A percentile compares a stretch with the other conserved stretches of the same genome.
These are phyloP conservation scores for Penicillium atrosanguineum DNA, from an alignment of 495 filamentous ascomycete species.

Conservation along the genomic window DNA sequence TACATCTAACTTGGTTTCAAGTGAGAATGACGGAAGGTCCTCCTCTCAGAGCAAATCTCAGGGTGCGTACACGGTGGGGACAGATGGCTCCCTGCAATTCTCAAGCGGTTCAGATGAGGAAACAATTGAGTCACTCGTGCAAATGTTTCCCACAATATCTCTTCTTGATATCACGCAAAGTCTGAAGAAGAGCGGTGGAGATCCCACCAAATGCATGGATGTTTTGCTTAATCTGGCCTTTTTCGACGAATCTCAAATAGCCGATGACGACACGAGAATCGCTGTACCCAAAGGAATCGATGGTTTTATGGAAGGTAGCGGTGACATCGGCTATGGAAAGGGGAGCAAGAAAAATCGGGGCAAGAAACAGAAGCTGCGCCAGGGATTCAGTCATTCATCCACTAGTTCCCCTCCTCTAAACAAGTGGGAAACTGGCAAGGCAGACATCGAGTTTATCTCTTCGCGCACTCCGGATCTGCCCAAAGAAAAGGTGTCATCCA, in stretches of 20 bases:
- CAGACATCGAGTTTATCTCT: constrained; percentile 60
- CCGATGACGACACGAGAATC: constrained; percentile 36
- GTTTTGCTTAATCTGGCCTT: constrained; percentile 73
- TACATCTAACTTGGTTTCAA: constrained; percentile 25
- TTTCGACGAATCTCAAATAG: constrained; percentile 55
- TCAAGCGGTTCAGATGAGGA: constrained; percentile 53
- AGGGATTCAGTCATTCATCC: constrained; percentile 4
- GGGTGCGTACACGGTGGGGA: constrained; percentile 29
- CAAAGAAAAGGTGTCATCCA: constrained; percentile 51
- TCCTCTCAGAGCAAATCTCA: constrained; percentile 4
- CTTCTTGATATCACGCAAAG: constrained; percentile 60
- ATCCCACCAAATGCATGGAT: constrained; percentile 71
- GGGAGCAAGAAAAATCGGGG: constrained; percentile 42
- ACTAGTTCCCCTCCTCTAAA: constrained; percentile 27
- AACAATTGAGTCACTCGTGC: constrained; percentile 53
- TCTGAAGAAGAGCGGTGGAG: constrained; percentile 61
- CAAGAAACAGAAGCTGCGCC: constrained; percentile 15
- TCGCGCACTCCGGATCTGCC: constrained; percentile 44
- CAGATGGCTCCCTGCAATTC: constrained; percentile 37
- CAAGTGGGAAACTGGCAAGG: constrained; percentile 54
- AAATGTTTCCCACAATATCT: constrained; percentile 70
- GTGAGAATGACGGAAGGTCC: background rate
- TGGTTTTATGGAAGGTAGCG: constrained; percentile 60
- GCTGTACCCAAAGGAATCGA: constrained; percentile 70
- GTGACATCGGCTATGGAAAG: constrained; percentile 34